These are phyloP conservation scores for Babesia sp. DNA, from an alignment of 169 alveolate genomes.

Conservation along the genomic window DNA sequence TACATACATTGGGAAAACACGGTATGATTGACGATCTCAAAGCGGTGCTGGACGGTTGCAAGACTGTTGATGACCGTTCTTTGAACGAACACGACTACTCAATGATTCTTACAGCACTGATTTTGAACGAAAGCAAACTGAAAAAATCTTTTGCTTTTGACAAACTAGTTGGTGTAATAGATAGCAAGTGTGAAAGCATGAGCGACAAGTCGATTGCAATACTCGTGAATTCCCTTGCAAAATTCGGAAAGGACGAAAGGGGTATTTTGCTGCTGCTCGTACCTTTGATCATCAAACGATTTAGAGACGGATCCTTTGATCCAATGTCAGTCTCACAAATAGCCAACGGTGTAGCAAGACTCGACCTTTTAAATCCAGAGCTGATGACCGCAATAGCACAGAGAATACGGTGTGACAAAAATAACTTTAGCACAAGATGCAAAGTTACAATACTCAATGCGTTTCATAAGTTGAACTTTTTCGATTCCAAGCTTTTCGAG, in stretches of 20 bases:
- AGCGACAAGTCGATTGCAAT: slow-evolving; percentile 61
- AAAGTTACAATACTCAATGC: slow-evolving; percentile 49
- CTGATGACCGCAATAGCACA: slow-evolving; percentile 22
- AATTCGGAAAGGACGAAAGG: slow-evolving; percentile 49
- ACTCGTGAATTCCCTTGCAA: slow-evolving; percentile 52
- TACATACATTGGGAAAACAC: slow-evolving; percentile 10
- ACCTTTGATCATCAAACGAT: slow-evolving; percentile 46
- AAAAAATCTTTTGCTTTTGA: neutral
- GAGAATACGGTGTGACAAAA: neutral
- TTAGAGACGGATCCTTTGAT: slow-evolving; percentile 28
- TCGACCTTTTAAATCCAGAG: slow-evolving; percentile 5
- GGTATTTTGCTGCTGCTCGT: slow-evolving; percentile 22
- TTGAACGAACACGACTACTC: slow-evolving; percentile 54
- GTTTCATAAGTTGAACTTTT: slow-evolving; percentile 24
- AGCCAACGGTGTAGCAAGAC: slow-evolving; percentile 58
- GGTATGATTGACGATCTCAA: slow-evolving; percentile 24
- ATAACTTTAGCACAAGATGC: slow-evolving; percentile 37
- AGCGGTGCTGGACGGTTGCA: neutral
- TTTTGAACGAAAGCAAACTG: slow-evolving; percentile 31
- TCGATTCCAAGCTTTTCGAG: slow-evolving; percentile 13
- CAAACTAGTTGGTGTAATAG: slow-evolving; percentile 16
- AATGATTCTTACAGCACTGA: slow-evolving; percentile 36
- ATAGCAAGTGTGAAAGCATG: slow-evolving; percentile 32
- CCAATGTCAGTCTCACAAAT: slow-evolving; percentile 54
- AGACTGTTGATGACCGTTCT: neutral